Conservation (phyloP, 2,329 filamentous ascomycete species). For the Lojkania enalia region DNA sequence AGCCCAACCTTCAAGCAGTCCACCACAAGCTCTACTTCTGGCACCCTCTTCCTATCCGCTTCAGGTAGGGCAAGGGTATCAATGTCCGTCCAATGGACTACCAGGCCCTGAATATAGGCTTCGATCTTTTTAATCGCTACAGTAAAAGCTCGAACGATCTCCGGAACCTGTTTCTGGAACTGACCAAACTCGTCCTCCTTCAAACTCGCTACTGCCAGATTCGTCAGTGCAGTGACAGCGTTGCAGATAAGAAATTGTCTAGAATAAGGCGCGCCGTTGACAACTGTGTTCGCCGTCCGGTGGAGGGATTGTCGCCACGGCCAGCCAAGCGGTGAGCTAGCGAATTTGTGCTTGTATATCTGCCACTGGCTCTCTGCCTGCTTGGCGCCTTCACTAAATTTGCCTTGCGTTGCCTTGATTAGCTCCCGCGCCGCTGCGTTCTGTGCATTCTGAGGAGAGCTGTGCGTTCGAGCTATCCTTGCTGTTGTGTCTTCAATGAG, state of each 20-base stretch:
- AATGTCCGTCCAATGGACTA: conserved; percentile 79
- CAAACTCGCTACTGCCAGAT: conserved; percentile 72
- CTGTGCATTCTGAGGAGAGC: conserved; percentile 36
- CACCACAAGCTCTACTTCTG: conserved; percentile 73
- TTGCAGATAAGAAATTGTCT: conserved; percentile 50
- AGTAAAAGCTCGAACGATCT: conserved; percentile 74
- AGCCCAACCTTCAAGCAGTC: conserved; percentile 67
- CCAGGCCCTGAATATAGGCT: conserved; percentile 61
- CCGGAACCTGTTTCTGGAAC: conserved; percentile 79
- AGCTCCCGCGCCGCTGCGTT: conserved; percentile 41
- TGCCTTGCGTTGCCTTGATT: conserved; percentile 34
- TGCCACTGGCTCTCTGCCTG: conserved; percentile 30
- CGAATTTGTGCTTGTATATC: conserved; percentile 31
- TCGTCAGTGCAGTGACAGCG: conserved; percentile 69
- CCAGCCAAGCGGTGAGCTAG: conserved; percentile 59
- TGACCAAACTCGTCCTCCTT: conserved; percentile 82
- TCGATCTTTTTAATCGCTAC: conserved; percentile 70
- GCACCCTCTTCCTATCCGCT: conserved; percentile 47
- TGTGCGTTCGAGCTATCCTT: conserved; percentile 50
- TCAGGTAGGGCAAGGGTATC: conserved; percentile 55
- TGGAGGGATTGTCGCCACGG: conserved; percentile 73
- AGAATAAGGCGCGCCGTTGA: conserved; percentile 75
- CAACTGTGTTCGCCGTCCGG: conserved; percentile 65
- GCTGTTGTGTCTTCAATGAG: conserved; percentile 36
- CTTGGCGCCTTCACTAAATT: conserved; percentile 24